These are phyloP conservation scores for Fusarium sp. DNA, from an alignment of 2,329 filamentous ascomycete species.

Conservation along the genomic window DNA sequence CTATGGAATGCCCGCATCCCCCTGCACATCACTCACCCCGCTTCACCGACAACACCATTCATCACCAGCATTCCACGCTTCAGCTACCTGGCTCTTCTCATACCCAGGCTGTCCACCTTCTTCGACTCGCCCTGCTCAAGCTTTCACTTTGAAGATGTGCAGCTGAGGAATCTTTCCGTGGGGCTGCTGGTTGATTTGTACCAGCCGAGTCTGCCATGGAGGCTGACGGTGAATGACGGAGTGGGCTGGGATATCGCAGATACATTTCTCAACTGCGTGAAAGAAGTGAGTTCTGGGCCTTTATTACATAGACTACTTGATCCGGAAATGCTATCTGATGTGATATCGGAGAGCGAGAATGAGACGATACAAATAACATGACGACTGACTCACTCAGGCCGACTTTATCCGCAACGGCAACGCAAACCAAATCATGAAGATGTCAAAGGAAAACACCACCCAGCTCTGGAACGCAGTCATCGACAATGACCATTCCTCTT, in stretches of 20 bases:
- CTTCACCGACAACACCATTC: constrained; percentile 60
- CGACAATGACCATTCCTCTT: constrained; percentile 79
- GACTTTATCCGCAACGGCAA: constrained; percentile 90
- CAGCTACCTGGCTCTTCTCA: constrained; percentile 67
- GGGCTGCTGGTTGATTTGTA: constrained; percentile 68
- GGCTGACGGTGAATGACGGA: constrained; percentile 64
- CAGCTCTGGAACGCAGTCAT: constrained; percentile 84
- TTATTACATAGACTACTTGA: too few species aligned
- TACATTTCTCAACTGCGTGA: constrained; percentile 72
- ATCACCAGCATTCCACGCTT: constrained; percentile 67
- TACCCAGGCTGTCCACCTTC: constrained; percentile 65
- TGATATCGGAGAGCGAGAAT: neutral
- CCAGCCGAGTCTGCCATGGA: constrained; percentile 65
- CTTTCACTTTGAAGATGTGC: constrained; percentile 67
- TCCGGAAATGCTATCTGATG: neutral
- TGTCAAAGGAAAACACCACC: constrained; percentile 85
- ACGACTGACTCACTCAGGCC: constrained; percentile 61
- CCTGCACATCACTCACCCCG: constrained; percentile 64
- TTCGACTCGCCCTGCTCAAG: constrained; percentile 66
- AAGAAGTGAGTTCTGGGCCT: constrained; percentile 60
- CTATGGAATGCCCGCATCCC: constrained; percentile 68
- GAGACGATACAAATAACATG: neutral
- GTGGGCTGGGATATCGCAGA: constrained; percentile 69
- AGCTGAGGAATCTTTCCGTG: constrained; percentile 64
- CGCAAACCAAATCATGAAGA: constrained; percentile 87